Base-by-base conservation (phyloP, 2,329 filamentous ascomycete species). In the Penicillium hesseltinei region DNA sequence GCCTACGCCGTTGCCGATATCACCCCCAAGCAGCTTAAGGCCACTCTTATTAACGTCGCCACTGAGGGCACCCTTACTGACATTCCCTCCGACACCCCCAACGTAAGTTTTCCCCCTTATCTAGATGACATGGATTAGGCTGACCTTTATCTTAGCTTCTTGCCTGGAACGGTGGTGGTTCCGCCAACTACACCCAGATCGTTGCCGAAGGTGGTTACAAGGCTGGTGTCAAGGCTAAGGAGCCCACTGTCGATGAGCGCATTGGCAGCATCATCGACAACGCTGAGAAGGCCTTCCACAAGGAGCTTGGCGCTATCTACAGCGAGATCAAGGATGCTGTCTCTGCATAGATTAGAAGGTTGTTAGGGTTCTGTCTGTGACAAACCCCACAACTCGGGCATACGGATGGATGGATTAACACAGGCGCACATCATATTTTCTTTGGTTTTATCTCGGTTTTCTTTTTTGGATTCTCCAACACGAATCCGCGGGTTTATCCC, bases 161-260 rank as follows among this genome's bases (percentile, higher is more conserved):
- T 62, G 93, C 93, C 77, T 99, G 92, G 93, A 99, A 99, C 85
- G 94, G 95, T 75, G 95, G 92, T 80, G 94, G 94, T 72, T 89
- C 86, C 73, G 87, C 84, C 81, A 96, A 99, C 88, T 97, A 90
- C 86, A 84, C 85, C 60, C 82, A 89, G 69, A 96, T 97, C 71
- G 78, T 96, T 63, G 79, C 86, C 68, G 81, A 86, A 68, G 90
- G 91, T 71, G 81, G 85, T 70, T 93, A 92, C 82, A 82, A 84
- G 67, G 81, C 73, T 43, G 72, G 77, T 66, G 33, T 48, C 35
- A 55, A 54, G 8, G 48, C 27, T 25, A 43, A 45, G 31, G 68
- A 76, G 25, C 29, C 44, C 54, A 33, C 35, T 35, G 67, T 77
- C 54, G 69, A 74, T 62, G 67, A 69, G 44, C 73, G 73, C 62